Base-by-base conservation (phyloP, 257 asterid genomes). In the Ilex aquifolium region DNA sequence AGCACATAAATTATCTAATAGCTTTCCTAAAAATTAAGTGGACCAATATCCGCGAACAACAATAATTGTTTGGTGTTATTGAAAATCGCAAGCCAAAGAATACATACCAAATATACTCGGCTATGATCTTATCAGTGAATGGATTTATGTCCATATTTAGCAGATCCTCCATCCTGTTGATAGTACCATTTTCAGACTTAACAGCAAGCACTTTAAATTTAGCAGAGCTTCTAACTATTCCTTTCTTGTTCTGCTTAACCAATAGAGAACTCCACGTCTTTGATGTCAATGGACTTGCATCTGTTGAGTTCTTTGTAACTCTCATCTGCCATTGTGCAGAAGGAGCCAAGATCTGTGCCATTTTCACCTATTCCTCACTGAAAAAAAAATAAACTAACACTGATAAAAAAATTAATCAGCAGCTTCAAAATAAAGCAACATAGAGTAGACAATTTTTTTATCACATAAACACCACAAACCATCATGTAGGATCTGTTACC, bases 321-420 rank as follows among this genome's bases (percentile, higher is more conserved):
- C 88, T 83, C 95, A 85, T 89, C 80, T 78, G 95, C 99, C 99
- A 92, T 85, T 89, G 97, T 49, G 88, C 85, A 6, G 96, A 79
- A 57, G 99, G 97, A 69, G 96, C 95, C 88, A 92, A 71, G 64
- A 89, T 87, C 73, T 92, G 96, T 15, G 99, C 97, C 99, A 92
- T 92, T 71, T 66, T 75, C 56, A 71, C 74, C 71, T 63, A 62
- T 77, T 57, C 65, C 74, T 70, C 58, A 65, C 66, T 75, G 68
- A 49, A 52, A 77, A 49, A 49, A 52, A 77, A 49, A 10, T 1
- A 11, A 46, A 21, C 31, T 68, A 63, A 57, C 44, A 44, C 15
- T 54, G 60, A 53, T 49, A 46, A 61, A 60, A 42, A 31, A 65
- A 49, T n/a, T 21, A 46, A 46, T 36, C 42, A 36, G 1, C 42